These are phyloP conservation scores for Hibiscus syriacus DNA, from an alignment of 345 rosid genomes.

Conservation along the genomic window DNA sequence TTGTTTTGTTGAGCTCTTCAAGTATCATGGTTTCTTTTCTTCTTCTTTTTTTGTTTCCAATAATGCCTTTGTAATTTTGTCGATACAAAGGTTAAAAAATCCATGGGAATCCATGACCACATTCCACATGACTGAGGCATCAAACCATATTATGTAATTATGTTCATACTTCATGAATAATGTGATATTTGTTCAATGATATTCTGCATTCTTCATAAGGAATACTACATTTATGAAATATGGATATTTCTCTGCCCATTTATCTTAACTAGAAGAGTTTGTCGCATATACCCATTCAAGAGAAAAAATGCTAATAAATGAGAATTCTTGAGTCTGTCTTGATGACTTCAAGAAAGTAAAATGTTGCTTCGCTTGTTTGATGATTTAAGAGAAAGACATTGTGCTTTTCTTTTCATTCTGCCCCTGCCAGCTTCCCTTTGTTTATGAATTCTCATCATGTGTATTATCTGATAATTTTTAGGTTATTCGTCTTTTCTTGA, in stretches of 20 bases:
- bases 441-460: not conserved
- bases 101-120: not conserved
- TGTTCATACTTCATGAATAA: not conserved
- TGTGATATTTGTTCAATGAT: constrained; percentile 3
- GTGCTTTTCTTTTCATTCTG: not conserved
- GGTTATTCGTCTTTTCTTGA: constrained; percentile 6
- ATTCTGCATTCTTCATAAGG: not conserved
- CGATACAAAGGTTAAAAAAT: not conserved
- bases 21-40: not conserved
- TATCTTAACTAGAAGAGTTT: not conserved
- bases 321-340: not conserved
- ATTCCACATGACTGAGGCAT: not conserved
- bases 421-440: not conserved
- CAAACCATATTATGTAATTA: not conserved
- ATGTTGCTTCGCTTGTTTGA: not conserved
- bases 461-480: not conserved
- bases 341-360: not conserved
- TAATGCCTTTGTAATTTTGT: not conserved
- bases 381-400: not conserved
- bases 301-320: not conserved
- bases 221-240: not conserved
- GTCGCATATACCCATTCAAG: not conserved
- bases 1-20: not conserved
- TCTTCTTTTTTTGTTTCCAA: not conserved
- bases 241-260: not conserved